Base-by-base conservation (phyloP, 78 protist genomes). In the Dictyostelium firmibasis region DNA sequence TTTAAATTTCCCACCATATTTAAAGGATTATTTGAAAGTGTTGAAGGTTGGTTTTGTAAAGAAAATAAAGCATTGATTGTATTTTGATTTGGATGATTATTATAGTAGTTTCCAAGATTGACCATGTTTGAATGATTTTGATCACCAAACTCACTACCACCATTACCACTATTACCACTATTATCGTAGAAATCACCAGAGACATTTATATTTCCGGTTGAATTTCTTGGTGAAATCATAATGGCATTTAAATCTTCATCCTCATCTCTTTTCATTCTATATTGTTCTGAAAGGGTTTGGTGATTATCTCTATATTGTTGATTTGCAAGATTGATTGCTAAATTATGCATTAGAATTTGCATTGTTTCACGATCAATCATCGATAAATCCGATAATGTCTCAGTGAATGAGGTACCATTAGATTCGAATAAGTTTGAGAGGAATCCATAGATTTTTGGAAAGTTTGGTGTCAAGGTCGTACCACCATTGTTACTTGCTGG, bases 311-410 rank as follows among this genome's bases (percentile, higher is more conserved):
- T 84, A 41, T 86, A 72, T 75, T 93, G 96, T 57, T 81, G 91
- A 75, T 93, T 82, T 41, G 92, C 91, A 23, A 93, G 47, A 50
- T 84, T 93, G 47, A 92, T 78, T 78, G 96, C 91, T 20, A 93
- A 76, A 82, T 93, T 93, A 75, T 93, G 96, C 87, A 83, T 84
- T n/a, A 93, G 33, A 47, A 83, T 18, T 78, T 84, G 84, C 92
- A 93, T 86, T 33, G 92, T 93, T 72, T 93, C 96, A 27, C 96
- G 84, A 36, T 93, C 92, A 18, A 60, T 69, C 70, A 36, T 81
- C 23, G 86, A 75, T 38, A 89, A 16, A 20, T 89, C 94, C 1
- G 83, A 64, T 13, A 89, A 31, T 0, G 91, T 13, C 41, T 93
- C 87, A 29, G 78, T 23, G 44, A 57, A 72, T 9, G 93, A 74